Base-by-base conservation (phyloP, 208 protist genomes). In the Acanthamoeba sp. region DNA sequence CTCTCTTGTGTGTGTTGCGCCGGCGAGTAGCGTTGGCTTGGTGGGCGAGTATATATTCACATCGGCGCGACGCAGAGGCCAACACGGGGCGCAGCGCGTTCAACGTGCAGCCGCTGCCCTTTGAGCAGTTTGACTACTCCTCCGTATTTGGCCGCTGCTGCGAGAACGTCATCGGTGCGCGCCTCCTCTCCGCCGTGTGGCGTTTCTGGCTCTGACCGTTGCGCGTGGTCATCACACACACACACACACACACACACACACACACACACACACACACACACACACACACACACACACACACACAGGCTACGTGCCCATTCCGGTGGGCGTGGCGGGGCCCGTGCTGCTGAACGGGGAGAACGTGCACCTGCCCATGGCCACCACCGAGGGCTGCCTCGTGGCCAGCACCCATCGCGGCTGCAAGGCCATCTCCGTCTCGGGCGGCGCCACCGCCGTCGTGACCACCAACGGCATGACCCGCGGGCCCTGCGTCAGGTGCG, bases 361-460 rank as follows among this genome's bases (percentile, higher is more conserved):
- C 14, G 96, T 98, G 50, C 95, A 94, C 32, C 95, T 99, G 71
- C 99, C 99, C 20, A 99, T 99, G 98, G 99, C 99, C 24, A 99
- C 99, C 45, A 99, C 99, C n/a, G 99, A 99, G 94, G 99, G 99
- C 50, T 97, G 98, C 29, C 97, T 99, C 24, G 95, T 99, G 45
- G 99, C 99, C 18, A 98, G 97, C 87, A 99, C 98, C 27, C 97
- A 99, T 94, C 97, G 99, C 82, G 99, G 99, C 52, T 98, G 98
- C 24, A 98, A 98, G 76, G 99, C 99, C 69, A 98, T 99, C 94
- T 97, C 97, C 69, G 95, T 97, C 34, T 94, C 59, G 29, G 98
- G 98, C 84, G 99, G 98, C 95, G 95, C 94, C 16, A 97, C 91
- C 93, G 98, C 98, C 16, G 97, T 97, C 0, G 92, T 99, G 42